Base-by-base conservation (phyloP, 371 early-diverging fungal genomes). In the Thermomucor indicae-seudaticae region DNA sequence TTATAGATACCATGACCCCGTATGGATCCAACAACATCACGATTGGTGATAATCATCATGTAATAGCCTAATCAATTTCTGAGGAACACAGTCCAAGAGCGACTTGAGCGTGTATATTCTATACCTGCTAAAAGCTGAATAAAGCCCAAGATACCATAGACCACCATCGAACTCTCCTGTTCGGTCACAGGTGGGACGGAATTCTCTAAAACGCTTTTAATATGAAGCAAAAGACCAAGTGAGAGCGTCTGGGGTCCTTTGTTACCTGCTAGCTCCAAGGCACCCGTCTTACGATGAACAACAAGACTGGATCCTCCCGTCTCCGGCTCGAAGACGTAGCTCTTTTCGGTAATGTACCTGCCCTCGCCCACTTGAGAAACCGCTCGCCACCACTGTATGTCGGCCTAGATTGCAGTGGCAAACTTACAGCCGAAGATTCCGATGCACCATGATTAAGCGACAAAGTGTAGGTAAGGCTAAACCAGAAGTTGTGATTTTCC, bases 41-140 rank as follows among this genome's bases (percentile, higher is more conserved):
- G 81, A 17, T 82, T 83, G 4, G 93, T 93, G 37, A 95, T 86
- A 29, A 91, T 81, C 34, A 97, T 75, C 60, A 97, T 55, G 49
- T 61, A 61, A 30, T 51, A 48, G 45, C 53, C 61, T 60, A n/a
- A n/a, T n/a, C n/a, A n/a, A n/a, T n/a, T n/a, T n/a, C n/a, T n/a
- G n/a, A n/a, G n/a, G n/a, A n/a, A 53, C 5, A 35, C 22, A 24
- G 6, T 8, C 34, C 8, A 47, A 14, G 3, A 20, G 3, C 10
- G 20, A 11, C 16, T 16, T 32, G 28, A 35, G n/a, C 12, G 28
- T 39, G 6, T 4, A 16, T 8, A 14, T 19, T 14, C 6, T 44
- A 44, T 38, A 64, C 64, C 59, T 39, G 64, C 55, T 22, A 49
- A 56, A 3, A 64, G 49, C 20, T 53, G 53, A 29, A 58, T 56